These are phyloP conservation scores for Cyclotella distinguenda DNA, from an alignment of 108 stramenopile species.

Conservation along the genomic window DNA sequence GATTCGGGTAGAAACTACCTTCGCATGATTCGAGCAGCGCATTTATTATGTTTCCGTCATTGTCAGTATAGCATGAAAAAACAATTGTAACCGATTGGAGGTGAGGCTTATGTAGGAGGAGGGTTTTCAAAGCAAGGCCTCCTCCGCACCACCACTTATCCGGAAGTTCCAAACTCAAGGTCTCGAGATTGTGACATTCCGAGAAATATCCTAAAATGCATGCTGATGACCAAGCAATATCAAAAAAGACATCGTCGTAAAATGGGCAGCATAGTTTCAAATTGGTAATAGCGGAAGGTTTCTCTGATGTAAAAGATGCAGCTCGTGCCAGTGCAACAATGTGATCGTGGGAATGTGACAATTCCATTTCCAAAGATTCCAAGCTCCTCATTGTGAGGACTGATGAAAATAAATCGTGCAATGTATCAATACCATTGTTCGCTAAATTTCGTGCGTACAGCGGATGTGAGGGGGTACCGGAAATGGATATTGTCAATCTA, in stretches of 20 bases:
- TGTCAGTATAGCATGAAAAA: constrained; percentile 6
- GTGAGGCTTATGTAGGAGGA: constrained; percentile 5
- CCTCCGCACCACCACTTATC: background rate
- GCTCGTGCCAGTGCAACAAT: background rate
- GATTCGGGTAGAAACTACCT: background rate
- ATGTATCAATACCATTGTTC: constrained; percentile 6
- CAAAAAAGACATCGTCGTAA: background rate
- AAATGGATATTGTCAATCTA: background rate
- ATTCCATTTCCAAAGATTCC: constrained; percentile 1
- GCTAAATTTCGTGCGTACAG: constrained; percentile 5
- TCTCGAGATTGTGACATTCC: constrained; percentile 2
- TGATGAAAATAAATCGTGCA: constrained; percentile 3
- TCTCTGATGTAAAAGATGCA: background rate
- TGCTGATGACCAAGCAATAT: background rate
- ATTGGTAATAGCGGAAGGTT: background rate
- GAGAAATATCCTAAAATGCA: constrained; percentile 13
- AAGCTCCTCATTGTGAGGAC: constrained; percentile 1
- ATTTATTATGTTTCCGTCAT: constrained; percentile 4
- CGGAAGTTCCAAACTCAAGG: constrained; percentile 2
- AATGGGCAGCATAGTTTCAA: background rate
- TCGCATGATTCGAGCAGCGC: background rate
- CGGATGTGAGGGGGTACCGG: constrained; percentile 8
- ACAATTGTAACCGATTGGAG: background rate
- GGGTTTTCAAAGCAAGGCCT: background rate
- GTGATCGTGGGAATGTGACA: constrained; percentile 9